These are phyloP conservation scores for Phytophthora podocarpi DNA, from an alignment of 352 stramenopile genomes.

Conservation along the genomic window DNA sequence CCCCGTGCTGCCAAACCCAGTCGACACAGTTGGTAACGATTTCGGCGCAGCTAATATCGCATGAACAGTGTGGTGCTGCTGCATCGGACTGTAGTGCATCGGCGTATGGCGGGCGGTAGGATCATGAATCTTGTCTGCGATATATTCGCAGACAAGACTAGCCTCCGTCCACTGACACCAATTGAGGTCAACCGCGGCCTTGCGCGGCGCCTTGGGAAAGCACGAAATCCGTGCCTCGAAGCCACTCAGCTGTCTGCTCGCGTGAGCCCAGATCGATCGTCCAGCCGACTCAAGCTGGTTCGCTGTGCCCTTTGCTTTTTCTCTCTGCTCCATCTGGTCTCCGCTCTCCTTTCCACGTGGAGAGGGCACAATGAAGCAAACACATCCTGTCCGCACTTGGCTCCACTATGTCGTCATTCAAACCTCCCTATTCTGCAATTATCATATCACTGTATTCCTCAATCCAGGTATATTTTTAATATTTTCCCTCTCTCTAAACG, in stretches of 20 bases:
- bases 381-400: conserved; percentile 7
- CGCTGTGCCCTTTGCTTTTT: conserved; percentile 8
- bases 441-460: no score
- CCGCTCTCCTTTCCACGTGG: conserved; percentile 12
- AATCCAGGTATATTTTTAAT: no score
- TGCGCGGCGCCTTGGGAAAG: background rate
- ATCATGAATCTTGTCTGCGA: conserved; percentile 1
- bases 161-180: background rate
- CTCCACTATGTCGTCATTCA: background rate
- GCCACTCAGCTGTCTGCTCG: conserved; percentile 22
- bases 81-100: no score
- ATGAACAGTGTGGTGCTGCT: background rate
- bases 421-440: background rate
- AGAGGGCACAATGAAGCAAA: conserved; percentile 1
- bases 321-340: conserved; percentile 27
- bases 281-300: background rate
- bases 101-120: conserved; percentile 18
- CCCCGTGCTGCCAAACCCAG: background rate
- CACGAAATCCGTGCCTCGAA: conserved; percentile 6
- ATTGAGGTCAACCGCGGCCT: background rate
- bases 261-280: conserved; percentile 8
- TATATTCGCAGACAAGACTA: no score
- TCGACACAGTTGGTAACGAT: conserved; percentile 8
- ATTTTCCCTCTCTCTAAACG: background rate
- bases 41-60: background rate